Percentiles rank a stretch among this genome's conserved stretches.
Conservation (phyloP, 2,329 filamentous ascomycete genomes). For the Metarhizium album region DNA sequence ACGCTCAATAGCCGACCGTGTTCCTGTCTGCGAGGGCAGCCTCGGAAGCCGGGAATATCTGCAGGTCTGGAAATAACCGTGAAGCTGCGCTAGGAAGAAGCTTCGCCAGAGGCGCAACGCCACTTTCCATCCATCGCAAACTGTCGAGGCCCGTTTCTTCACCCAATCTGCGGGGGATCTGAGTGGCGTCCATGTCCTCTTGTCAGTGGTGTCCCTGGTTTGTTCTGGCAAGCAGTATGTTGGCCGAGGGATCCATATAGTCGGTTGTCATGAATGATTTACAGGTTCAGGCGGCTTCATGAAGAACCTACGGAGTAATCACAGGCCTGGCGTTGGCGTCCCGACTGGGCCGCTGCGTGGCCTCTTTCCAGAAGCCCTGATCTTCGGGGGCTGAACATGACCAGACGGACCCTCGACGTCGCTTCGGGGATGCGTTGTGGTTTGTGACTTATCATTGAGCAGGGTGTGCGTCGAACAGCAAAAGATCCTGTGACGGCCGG, state of each 20-base stretch:
- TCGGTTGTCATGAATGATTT: neutral
- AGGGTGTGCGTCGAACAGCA: neutral
- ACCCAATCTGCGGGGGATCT: neutral
- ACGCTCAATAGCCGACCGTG: neutral
- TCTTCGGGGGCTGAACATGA: neutral
- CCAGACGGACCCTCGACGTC: neutral
- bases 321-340: neutral
- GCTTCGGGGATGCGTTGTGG: neutral
- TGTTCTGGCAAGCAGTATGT: neutral
- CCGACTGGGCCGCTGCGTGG: neutral
- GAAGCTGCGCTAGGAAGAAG: neutral
- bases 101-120: neutral
- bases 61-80: neutral
- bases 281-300: too few relatives aligned
- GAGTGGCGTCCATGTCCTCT: neutral
- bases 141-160: neutral
- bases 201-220: neutral
- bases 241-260: too few relatives aligned
- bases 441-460: neutral
- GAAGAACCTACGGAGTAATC: too few relatives aligned
- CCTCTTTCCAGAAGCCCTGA: neutral
- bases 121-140: neutral
- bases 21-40: neutral
- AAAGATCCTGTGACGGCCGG: neutral
- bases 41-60: neutral